Percentiles rank a stretch among this genome's conserved stretches.
These are phyloP conservation scores for Fraxinus greggii DNA, from an alignment of 305 asterid species.

Conservation along the genomic window DNA sequence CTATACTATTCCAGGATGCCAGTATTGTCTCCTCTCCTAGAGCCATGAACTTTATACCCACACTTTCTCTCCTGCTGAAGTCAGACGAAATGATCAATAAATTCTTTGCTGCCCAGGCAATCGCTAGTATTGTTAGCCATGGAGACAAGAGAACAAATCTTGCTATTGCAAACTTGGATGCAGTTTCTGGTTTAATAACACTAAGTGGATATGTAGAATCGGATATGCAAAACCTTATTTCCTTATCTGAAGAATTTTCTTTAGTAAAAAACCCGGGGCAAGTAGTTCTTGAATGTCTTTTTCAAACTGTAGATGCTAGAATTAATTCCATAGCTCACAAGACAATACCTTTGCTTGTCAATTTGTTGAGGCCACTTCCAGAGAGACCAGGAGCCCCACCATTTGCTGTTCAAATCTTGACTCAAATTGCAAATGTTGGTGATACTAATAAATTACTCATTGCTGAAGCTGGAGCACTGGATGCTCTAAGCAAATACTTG, in stretches of 20 bases:
- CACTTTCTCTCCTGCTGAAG: slow-evolving; percentile 57
- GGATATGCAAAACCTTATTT: slow-evolving; percentile 59
- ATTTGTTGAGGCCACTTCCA: slow-evolving; percentile 77
- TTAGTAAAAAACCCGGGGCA: slow-evolving; percentile 68
- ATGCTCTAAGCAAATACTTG: slow-evolving; percentile 72
- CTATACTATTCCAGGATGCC: slow-evolving; percentile 70
- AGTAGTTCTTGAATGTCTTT: slow-evolving; percentile 61
- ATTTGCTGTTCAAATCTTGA: slow-evolving; percentile 62
- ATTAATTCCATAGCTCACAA: slow-evolving; percentile 61
- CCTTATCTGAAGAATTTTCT: slow-evolving; percentile 68
- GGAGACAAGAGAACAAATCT: slow-evolving; percentile 61
- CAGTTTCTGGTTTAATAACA: slow-evolving; percentile 60
- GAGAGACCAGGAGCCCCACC: slow-evolving; percentile 88
- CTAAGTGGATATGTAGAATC: slow-evolving; percentile 62
- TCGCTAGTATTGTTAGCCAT: slow-evolving; percentile 72
- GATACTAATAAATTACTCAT: slow-evolving; percentile 65
- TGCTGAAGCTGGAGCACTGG: slow-evolving; percentile 84
- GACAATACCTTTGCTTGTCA: slow-evolving; percentile 74
- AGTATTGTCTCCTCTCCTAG: slow-evolving; percentile 49
- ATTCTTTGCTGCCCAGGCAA: slow-evolving; percentile 84
- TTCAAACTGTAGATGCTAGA: slow-evolving; percentile 71
- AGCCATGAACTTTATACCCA: slow-evolving; percentile 48
- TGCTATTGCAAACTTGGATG: slow-evolving; percentile 68
- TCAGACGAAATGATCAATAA: slow-evolving; percentile 66
- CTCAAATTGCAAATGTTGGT: slow-evolving; percentile 69